Evolutionary conservation across 768 basidiomycete genomes (phyloP), one percentile per base, ranked within the genome.

Genomic region (Phanerochaete sordida): DNA sequence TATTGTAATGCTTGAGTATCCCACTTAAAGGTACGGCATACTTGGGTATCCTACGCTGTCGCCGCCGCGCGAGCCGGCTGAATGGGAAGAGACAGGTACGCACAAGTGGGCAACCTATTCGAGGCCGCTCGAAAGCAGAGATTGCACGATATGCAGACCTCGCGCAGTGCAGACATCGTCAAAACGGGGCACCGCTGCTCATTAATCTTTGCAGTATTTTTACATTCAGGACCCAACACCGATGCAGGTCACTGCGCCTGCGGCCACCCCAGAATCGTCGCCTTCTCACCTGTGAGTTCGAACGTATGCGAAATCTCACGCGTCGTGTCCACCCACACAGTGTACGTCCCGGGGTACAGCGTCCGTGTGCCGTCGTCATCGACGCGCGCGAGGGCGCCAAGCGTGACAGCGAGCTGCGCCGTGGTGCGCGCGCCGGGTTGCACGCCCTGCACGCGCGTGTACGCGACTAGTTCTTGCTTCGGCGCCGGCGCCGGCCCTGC

Each of bases 1-100:
- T 98, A 70, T 98, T 99, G 77, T 85, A 98, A 73, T 98, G 98
- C 81, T 92, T 95, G 68, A 97, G 79, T 11, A 79, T 76, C 37
- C 96, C 97, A 3, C 66, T 70, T 0, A 85, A 80, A 1, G 73
- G 57, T 47, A 85, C 77, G 12, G 86, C 76, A 61, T 84, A 77
- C 6, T 80, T 67, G 1, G 83, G 71, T 13, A 73, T 59, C 53
- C 85, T 86, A 23, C 26, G n/a, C n/a, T n/a, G n/a, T n/a, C n/a
- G n/a, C n/a, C n/a, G n/a, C n/a, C n/a, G n/a, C n/a, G n/a, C n/a
- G n/a, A n/a, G n/a, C n/a, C n/a, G n/a, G n/a, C n/a, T n/a, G n/a
- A n/a, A n/a, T n/a, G n/a, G n/a, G n/a, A n/a, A n/a, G n/a, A n/a
- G n/a, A n/a, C n/a, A n/a, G n/a, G n/a, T n/a, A n/a, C n/a, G n/a